Conservation (phyloP, 2,329 filamentous ascomycete species). For the Aureobasidium sp. region DNA sequence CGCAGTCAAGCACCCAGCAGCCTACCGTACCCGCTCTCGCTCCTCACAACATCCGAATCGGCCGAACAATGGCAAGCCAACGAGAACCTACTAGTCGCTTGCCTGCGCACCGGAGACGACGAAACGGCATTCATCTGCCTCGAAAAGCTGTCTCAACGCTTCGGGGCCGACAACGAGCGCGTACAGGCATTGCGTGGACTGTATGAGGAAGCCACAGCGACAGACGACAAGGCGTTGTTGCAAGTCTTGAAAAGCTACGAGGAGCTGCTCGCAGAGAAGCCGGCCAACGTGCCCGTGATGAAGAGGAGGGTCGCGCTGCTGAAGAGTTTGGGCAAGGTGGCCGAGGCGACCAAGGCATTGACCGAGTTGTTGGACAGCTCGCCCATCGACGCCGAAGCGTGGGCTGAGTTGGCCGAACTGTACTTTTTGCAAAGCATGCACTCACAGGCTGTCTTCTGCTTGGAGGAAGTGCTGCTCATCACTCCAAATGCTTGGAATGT, state of each 20-base stretch:
- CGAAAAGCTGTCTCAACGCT: constrained; percentile 67
- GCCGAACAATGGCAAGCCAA: constrained; percentile 77
- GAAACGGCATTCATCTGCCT: constrained; percentile 68
- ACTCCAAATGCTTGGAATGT: constrained; percentile 95
- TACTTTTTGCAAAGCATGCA: constrained; percentile 75
- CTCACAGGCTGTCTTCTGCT: constrained; percentile 74
- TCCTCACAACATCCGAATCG: constrained; percentile 54
- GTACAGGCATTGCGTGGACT: constrained; percentile 77
- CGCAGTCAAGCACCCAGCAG: constrained; percentile 30
- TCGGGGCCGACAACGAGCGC: constrained; percentile 77
- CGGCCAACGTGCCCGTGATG: constrained; percentile 73
- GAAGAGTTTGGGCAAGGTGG: constrained; percentile 59
- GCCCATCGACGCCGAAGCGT: constrained; percentile 86
- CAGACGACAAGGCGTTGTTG: constrained; percentile 58
- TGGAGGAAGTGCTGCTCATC: constrained; percentile 84
- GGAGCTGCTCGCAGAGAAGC: constrained; percentile 62
- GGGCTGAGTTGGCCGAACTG: constrained; percentile 83
- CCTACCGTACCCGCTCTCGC: constrained; percentile 46
- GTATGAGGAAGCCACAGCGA: constrained; percentile 74
- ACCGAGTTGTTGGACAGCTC: constrained; percentile 71
- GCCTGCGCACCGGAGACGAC: constrained; percentile 78
- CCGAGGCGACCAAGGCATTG: constrained; percentile 69
- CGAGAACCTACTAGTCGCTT: constrained; percentile 80
- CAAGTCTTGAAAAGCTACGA: constrained; percentile 72
- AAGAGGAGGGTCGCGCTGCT: constrained; percentile 80